These are phyloP conservation scores for Panaeolus papilionaceus DNA, from an alignment of 768 basidiomycete species.

Conservation along the genomic window DNA sequence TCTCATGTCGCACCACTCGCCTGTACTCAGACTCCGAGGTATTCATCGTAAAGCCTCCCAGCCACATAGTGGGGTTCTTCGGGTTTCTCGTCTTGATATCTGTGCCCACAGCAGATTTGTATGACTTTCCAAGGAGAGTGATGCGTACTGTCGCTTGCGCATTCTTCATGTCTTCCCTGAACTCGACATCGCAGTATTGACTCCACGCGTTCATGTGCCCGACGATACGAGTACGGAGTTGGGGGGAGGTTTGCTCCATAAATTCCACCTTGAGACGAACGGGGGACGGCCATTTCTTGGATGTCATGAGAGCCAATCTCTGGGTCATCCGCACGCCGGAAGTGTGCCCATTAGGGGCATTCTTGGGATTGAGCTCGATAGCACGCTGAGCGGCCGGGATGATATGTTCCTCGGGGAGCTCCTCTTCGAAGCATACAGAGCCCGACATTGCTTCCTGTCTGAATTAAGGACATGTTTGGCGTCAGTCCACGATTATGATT, in stretches of 20 bases:
- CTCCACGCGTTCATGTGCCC: constrained; percentile 19
- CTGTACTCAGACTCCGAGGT: not conserved
- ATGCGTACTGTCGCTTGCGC: not conserved
- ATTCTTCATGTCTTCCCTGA: constrained; percentile 28
- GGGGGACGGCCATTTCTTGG: not conserved
- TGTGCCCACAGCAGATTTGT: not conserved
- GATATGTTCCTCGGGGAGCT: not conserved
- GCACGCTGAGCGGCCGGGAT: not conserved
- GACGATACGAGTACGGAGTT: constrained; percentile 14
- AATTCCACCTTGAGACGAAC: not conserved
- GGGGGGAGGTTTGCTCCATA: not conserved
- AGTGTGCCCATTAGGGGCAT: not conserved
- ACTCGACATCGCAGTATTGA: constrained; percentile 14
- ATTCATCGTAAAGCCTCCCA: not conserved
- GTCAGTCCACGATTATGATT: too few species aligned
- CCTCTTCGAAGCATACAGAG: not conserved
- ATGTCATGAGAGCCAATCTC: not conserved
- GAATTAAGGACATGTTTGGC: too few species aligned
- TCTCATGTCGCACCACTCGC: constrained; percentile 6
- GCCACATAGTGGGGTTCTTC: not conserved
- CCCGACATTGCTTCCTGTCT: not conserved
- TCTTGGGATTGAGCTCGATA: not conserved
- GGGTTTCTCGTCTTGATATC: not conserved
- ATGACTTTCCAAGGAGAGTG: not conserved
- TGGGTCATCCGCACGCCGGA: not conserved